Conservation (phyloP, 305 asterid genomes). For the Fraxinus floribunda region DNA sequence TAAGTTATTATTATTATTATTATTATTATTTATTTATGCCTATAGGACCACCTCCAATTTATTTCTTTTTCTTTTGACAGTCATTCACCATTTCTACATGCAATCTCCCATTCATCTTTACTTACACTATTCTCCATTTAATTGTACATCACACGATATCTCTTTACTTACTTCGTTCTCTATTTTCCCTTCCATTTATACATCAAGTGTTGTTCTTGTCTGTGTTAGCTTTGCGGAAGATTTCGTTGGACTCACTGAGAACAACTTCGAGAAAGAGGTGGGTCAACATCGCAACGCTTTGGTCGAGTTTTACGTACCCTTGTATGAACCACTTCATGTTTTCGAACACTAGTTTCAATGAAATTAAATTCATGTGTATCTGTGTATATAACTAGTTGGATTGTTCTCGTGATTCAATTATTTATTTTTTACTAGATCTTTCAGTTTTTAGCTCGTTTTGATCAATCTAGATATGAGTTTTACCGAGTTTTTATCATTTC, state of each 20-base stretch:
- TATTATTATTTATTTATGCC: too few relatives aligned
- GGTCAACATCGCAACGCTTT: slow-evolving; percentile 85
- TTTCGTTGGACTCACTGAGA: slow-evolving; percentile 68
- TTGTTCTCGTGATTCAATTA: neutral
- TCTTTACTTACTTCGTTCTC: too few relatives aligned
- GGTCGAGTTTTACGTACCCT: slow-evolving; percentile 87
- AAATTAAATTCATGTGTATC: neutral
- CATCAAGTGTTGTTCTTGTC: slow-evolving; percentile 28
- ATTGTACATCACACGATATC: too few relatives aligned
- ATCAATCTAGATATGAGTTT: slow-evolving; percentile 24
- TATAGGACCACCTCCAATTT: too few relatives aligned
- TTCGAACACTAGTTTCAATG: neutral
- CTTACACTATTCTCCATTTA: too few relatives aligned
- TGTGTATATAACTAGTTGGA: neutral
- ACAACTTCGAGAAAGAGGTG: slow-evolving; percentile 76
- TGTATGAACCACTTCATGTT: slow-evolving; percentile 34
- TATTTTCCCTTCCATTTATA: too few relatives aligned
- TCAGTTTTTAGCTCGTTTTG: neutral
- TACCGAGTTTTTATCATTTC: neutral
- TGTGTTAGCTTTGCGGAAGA: slow-evolving; percentile 60
- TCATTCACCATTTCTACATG: too few relatives aligned
- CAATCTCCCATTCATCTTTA: too few relatives aligned
- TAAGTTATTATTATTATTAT: too few relatives aligned
- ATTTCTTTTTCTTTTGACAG: too few relatives aligned
- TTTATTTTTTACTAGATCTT: slow-evolving; percentile 13